Evolutionary conservation across 768 basidiomycete genomes (phyloP), one percentile per base, ranked within the genome.

Genomic region (Russula emetica): DNA sequence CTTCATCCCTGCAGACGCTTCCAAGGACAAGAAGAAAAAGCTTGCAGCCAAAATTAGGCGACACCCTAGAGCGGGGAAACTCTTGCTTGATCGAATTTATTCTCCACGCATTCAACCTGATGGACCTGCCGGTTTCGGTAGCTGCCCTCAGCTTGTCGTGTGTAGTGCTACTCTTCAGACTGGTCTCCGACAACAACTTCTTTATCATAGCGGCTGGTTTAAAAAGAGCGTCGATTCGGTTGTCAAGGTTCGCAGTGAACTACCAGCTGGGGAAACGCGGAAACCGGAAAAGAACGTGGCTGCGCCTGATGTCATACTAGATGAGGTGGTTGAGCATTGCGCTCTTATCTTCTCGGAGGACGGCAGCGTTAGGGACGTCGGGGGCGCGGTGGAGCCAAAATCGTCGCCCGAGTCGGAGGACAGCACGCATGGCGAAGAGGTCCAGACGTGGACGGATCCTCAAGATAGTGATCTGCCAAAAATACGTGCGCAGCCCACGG

Each of bases 81-180:
- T 79, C 58, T 70, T 92, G 14, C 74, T 92, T 71, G 79, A 88
- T 61, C 71, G 74, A 26, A 79, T 91, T 32, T 89, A 83, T 68
- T 54, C 61, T 28, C 24, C 20, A 9, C 63, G 66, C n/a, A n/a
- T 40, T 42, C 20, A 66, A 76, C 58, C 62, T 74, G 30, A 70
- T 72, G 54, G 57, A 32, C 28, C 34, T 28, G 44, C 24, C 16
- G 34, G n/a, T 49, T 54, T 73, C 75, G 65, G 30, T 83, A 6
- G 18, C 16, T 52, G 22, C n/a, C 67, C 87, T 26, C 90, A 90
- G 71, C 72, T 89, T 58, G 76, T 91, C 49, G 73, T 89, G 70
- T 80, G 84, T 55, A 90, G 87, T 70, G 90, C 90, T 47, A 91
- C 89, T 8, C 76, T 92, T 66, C 78, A 83, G 49, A 78, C 75